phyloP scores from a whole-genome alignment of 257 asterid species.

The Solanum medicagineum region DNA sequence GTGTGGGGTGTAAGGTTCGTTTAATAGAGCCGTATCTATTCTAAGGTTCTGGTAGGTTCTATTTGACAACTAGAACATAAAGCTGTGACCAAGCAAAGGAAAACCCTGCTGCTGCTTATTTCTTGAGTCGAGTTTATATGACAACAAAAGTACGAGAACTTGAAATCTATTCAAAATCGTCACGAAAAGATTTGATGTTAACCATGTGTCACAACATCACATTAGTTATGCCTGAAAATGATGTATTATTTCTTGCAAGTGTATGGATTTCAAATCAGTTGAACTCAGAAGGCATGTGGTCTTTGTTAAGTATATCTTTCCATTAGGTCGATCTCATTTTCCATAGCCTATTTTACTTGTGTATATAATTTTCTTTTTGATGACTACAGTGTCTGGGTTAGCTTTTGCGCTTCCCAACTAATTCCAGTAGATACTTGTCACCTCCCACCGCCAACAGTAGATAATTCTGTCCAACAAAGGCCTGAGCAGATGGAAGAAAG shows the following conservation, averaged over 20 bases:
- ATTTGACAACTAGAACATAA: neutral
- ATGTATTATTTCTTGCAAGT: neutral
- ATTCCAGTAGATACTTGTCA: neutral
- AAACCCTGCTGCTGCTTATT: neutral
- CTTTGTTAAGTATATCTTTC: neutral
- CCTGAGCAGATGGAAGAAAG: neutral
- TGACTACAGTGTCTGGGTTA: neutral
- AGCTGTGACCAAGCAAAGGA: neutral
- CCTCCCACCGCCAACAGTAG: neutral
- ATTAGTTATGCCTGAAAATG: neutral
- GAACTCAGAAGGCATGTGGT: neutral
- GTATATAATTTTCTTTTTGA: too few relatives aligned
- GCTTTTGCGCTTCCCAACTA: neutral
- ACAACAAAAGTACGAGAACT: neutral
- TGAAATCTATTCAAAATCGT: neutral
- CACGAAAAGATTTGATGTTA: neutral
- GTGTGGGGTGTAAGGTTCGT: too few relatives aligned
- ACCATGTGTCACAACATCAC: neutral
- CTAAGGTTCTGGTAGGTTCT: neutral
- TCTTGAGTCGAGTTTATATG: neutral
- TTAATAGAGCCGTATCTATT: too few relatives aligned
- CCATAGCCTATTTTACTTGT: neutral
- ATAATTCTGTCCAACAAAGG: neutral
- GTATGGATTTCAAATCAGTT: neutral
- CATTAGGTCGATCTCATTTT: neutral